A percentile compares a stretch with the other conserved stretches of the same genome.
phyloP scores from a whole-genome alignment of 345 rosid genomes.

The Eutrema japonicum region DNA sequence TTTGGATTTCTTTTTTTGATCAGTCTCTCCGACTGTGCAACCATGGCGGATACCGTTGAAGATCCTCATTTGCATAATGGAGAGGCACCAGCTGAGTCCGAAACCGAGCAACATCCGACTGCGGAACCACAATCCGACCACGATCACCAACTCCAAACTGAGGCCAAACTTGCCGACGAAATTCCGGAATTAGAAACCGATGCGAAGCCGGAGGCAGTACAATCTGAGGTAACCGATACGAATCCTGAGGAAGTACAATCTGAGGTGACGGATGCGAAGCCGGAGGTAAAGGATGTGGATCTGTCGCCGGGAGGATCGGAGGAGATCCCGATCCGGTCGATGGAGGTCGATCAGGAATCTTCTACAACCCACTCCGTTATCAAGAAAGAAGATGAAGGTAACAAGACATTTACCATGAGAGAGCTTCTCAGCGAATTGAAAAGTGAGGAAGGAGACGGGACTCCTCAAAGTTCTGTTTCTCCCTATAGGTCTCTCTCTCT shows the following conservation, averaged over 20 bases:
- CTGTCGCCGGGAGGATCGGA: constrained; percentile 44
- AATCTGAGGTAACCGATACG: background rate
- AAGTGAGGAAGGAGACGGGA: constrained; percentile 67
- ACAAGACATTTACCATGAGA: constrained; percentile 85
- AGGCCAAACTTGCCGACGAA: constrained; percentile 23
- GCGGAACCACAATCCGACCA: constrained; percentile 37
- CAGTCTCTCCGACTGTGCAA: constrained; percentile 21
- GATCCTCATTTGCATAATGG: constrained; percentile 58
- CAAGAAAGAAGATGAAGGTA: constrained; percentile 63
- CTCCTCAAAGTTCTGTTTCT: constrained; percentile 49
- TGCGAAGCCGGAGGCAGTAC: constrained; percentile 1
- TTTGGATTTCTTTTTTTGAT: constrained; percentile 8
- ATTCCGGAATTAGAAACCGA: constrained; percentile 34
- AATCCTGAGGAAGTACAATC: constrained; percentile 13
- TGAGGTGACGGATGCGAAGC: constrained; percentile 45
- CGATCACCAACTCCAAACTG: constrained; percentile 29
- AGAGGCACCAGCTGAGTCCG: constrained; percentile 8
- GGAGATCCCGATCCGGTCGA: constrained; percentile 47
- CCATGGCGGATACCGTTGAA: constrained; percentile 52
- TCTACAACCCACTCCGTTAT: constrained; percentile 42
- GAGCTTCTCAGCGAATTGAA: constrained; percentile 78
- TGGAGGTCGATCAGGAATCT: constrained; percentile 35
- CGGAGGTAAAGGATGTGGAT: constrained; percentile 49
- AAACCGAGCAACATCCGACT: constrained; percentile 31
- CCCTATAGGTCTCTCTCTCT: constrained; percentile 59